Evolutionary conservation across 306 rosid genomes (phyloP), one percentile per base, ranked within the genome.

Genomic region (Acmispon strigosus): DNA sequence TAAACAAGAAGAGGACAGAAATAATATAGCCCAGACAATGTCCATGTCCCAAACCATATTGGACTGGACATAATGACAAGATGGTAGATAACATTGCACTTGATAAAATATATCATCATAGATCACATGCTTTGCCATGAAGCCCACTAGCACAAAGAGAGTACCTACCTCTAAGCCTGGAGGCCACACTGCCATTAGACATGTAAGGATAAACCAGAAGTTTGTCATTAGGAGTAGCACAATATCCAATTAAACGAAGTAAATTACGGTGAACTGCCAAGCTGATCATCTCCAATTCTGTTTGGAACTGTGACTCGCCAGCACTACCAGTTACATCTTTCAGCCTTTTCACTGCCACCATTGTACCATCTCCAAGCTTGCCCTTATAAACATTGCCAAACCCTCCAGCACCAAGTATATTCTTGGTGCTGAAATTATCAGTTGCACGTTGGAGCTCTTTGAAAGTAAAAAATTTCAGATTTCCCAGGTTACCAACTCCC

Each of bases 251-350:
- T 51, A 94, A 72, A 53, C 90, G 86, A 58, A 94, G 96, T 79
- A 94, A 82, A 79, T 94, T 86, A 62, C 98, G 84, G 68, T 94
- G 98, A 42, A 94, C 96, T 16, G 98, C 98, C 60, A 94, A 86
- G 83, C 98, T 90, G 80, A 94, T 94, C 98, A 94, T 94, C 84
- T 94, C 98, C 77, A 90, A 73, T 76, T 94, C 98, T 2, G 98
- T 94, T 76, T 83, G 86, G 66, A 90, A 94, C 83, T 94, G 98
- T 0, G 90, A 88, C 56, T 94, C 98, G 0, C 98, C 98, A 7
- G 97, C 89, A 17, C 91, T 86, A 68, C 97, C 98, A 7, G 85
- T 83, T 1, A 90, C 88, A 71, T 94, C 97, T 75, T 94, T 94
- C 63, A 94, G 80, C 82, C 98, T 90, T 83, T 94, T 94, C 76